Base-by-base conservation (phyloP, 257 asterid species). In the Penstemon newberryi region DNA sequence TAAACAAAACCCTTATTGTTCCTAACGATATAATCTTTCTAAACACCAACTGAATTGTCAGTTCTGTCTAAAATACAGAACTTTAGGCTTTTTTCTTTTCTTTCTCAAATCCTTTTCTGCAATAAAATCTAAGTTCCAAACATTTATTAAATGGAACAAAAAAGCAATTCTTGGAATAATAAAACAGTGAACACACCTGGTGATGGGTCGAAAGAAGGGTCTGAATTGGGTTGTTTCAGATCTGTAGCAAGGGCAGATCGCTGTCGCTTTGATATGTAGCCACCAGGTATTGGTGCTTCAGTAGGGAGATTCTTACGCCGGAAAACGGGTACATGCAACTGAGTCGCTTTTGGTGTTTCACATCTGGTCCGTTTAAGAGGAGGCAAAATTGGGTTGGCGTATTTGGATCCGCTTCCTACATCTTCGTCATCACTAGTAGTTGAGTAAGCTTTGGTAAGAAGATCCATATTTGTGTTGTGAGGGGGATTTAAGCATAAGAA, bases 261-360 rank as follows among this genome's bases (percentile, higher is more conserved):
- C 72, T 94, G 97, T 77, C 95, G 79, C 80, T 94, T 91, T 4
- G 99, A 91, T 65, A 94, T 47, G 84, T 89, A 89, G 63, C 95
- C 76, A 52, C 97, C 99, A 9, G 91, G 86, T 63, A 87, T 40
- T 1, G 84, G 90, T 65, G 82, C 65, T 70, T 84, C 84, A 41
- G 67, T 43, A 19, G 78, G 75, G 54, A 41, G 69, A 71, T 8
- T 63, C 13, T 81, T 52, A n/a, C 49, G 66, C 62, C 45, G 76
- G 63, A 40, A 41, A 47, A 56, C 25, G 45, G 77, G 78, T 18
- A 64, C 8, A 3, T 52, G 56, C 10, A 56, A 43, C 19, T 18
- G 76, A 18, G 60, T 49, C 45, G 67, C 49, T 4, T 60, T 41
- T 38, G 44, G 41, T 3, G 65, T 45, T 15, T 81, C 74, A 12